Conservation (phyloP, 2,329 filamentous ascomycete species). For the Thielaviopsis populi region DNA sequence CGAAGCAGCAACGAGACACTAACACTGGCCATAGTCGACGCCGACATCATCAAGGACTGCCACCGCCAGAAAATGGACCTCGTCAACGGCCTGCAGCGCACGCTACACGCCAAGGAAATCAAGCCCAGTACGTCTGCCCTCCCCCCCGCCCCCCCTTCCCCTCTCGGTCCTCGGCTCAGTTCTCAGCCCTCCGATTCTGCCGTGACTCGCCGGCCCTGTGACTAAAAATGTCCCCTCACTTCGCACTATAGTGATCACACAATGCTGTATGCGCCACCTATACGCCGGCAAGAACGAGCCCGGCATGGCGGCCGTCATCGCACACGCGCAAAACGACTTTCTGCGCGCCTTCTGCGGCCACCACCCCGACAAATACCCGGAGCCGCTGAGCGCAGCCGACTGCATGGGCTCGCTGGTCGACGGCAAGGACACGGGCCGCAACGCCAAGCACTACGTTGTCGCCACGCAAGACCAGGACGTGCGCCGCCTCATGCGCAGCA, state of each 20-base stretch:
- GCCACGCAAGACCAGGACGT: slow-evolving; percentile 56
- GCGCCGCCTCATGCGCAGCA: slow-evolving; percentile 45
- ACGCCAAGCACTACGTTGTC: slow-evolving; percentile 67
- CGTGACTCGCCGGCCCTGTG: too few relatives aligned
- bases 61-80: slow-evolving; percentile 81
- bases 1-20: background rate
- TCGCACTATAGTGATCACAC: slow-evolving; percentile 51
- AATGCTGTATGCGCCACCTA: slow-evolving; percentile 66
- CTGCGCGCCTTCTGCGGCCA: slow-evolving; percentile 69
- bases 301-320: slow-evolving; percentile 45
- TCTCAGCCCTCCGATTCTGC: slow-evolving; percentile 18
- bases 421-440: slow-evolving; percentile 53
- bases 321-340: slow-evolving; percentile 53
- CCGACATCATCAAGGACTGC: slow-evolving; percentile 68
- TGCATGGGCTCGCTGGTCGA: slow-evolving; percentile 66
- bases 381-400: slow-evolving; percentile 53
- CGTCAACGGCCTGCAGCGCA: slow-evolving; percentile 58
- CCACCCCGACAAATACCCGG: slow-evolving; percentile 53
- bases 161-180: background rate
- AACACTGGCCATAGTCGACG: slow-evolving; percentile 45
- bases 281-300: slow-evolving; percentile 47
- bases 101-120: slow-evolving; percentile 63
- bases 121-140: slow-evolving; percentile 50
- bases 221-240: slow-evolving; percentile 11
- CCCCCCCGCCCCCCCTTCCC: background rate